Conservation (phyloP, 345 rosid genomes). For the Salix brachista region DNA sequence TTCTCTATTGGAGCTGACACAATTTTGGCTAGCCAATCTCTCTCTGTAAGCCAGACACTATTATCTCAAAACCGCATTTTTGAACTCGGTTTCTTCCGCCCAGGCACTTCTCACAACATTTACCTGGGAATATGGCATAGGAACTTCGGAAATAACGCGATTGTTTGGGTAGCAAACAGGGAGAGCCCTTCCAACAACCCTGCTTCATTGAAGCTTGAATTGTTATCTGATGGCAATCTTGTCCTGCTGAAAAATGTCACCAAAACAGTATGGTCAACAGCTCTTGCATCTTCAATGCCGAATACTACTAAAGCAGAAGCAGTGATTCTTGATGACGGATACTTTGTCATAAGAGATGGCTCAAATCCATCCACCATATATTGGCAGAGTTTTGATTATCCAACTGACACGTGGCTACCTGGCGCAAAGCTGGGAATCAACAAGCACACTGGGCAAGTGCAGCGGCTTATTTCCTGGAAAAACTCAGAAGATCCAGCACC, state of each 20-base stretch:
- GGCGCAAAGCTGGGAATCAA: conserved; percentile 18
- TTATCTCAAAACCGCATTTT: background rate
- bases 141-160: background rate
- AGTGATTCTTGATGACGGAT: conserved; percentile 21
- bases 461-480: conserved; percentile 19
- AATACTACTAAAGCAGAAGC: conserved; percentile 9
- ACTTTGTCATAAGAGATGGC: conserved; percentile 20
- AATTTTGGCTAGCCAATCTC: background rate
- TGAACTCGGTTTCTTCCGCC: background rate
- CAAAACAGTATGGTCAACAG: background rate
- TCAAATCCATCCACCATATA: background rate
- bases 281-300: background rate
- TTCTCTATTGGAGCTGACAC: background rate
- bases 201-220: background rate
- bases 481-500: conserved; percentile 26
- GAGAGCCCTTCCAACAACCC: background rate
- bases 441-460: background rate
- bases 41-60: background rate
- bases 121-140: background rate
- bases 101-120: background rate
- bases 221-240: background rate
- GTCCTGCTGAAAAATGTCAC: background rate
- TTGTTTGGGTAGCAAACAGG: background rate
- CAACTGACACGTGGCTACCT: conserved; percentile 1
- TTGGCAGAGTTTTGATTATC: too few species aligned